A percentile compares a stretch with the other conserved stretches of the same genome.
Evolutionary conservation across 345 rosid genomes (phyloP).

Genomic region (rapeseed (Brassica napus)): Da-Ae NC_063441.1:14983501-14984000

Average conservation of each 20-base stretch:
- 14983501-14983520: conserved; percentile 87
- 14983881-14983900: not conserved
- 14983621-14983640: conserved; percentile 82
- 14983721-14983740: conserved; percentile 91
- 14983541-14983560: conserved; percentile 93
- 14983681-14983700: conserved; percentile 79
- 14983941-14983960: conserved; percentile 38
- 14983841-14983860: conserved; percentile 45
- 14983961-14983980: conserved; percentile 42
- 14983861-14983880: not conserved
- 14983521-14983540: conserved; percentile 64
- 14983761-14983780: not conserved
- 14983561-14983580: conserved; percentile 88
- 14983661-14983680: conserved; percentile 87
- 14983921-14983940: conserved; percentile 40
- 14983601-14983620: conserved; percentile 95
- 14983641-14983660: conserved; percentile 80
- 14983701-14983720: conserved; percentile 77
- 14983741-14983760: not conserved
- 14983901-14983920: conserved; percentile 13
- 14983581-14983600: conserved; percentile 89
- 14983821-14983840: conserved; percentile 51
- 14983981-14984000: conserved; percentile 33
- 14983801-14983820: conserved; percentile 69
- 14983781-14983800: not conserved